phyloP scores from a whole-genome alignment of 306 rosid species.

The Begonia loranthoides region DNA sequence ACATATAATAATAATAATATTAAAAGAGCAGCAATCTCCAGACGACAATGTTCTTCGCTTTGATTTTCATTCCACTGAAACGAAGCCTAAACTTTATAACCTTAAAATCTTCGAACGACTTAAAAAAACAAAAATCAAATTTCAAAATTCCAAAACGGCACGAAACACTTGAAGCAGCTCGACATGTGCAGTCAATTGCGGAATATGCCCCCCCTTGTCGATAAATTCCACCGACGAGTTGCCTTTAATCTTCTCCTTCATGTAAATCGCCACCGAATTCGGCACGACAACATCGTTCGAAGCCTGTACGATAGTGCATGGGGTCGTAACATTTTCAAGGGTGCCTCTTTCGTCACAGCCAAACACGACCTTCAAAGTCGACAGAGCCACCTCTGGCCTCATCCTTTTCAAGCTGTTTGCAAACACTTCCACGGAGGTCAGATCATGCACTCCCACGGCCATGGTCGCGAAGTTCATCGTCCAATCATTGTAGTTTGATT shows the following conservation, averaged over 20 bases:
- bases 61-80: too few relatives aligned
- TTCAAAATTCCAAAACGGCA: conserved; percentile 30
- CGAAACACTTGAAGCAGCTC: conserved; percentile 50
- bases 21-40: too few relatives aligned
- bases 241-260: conserved; percentile 59
- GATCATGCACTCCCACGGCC: conserved; percentile 42
- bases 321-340: conserved; percentile 54
- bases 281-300: conserved; percentile 46
- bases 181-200: conserved; percentile 61
- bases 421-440: conserved; percentile 34
- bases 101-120: too few relatives aligned
- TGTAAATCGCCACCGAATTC: conserved; percentile 36
- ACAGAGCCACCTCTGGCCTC: conserved; percentile 37
- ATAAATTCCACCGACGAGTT: conserved; percentile 39
- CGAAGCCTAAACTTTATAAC: too few relatives aligned
- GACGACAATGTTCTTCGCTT: too few relatives aligned
- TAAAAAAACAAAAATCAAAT: neutral
- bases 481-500: conserved; percentile 54
- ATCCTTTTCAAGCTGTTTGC: conserved; percentile 32
- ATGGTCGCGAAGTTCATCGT: conserved; percentile 23
- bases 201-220: conserved; percentile 50
- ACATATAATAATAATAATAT: too few relatives aligned
- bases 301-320: conserved; percentile 67
- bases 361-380: conserved; percentile 62
- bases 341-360: conserved; percentile 40